Conservation (phyloP, 2,329 filamentous ascomycete species). For the Aureobasidium zeae region DNA sequence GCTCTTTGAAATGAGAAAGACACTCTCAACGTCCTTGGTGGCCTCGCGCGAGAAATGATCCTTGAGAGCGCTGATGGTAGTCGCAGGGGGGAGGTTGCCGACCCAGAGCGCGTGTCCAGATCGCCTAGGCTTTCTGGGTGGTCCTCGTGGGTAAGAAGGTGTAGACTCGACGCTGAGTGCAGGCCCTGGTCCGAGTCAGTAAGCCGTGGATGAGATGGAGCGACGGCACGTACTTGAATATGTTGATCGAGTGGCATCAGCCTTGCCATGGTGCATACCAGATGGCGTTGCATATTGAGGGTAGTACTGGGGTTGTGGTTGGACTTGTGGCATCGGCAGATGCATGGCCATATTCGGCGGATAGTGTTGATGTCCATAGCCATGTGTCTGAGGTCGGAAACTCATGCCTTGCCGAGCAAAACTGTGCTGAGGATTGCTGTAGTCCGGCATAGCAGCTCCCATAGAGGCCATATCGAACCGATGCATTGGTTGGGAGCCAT, state of each 20-base stretch:
- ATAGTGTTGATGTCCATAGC: slow-evolving; percentile 1
- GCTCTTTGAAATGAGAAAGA: slow-evolving; percentile 93
- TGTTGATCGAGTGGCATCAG: background rate
- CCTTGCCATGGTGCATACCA: background rate
- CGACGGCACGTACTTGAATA: slow-evolving; percentile 4
- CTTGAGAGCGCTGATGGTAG: slow-evolving; percentile 74
- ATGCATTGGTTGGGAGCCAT: background rate
- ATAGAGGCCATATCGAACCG: slow-evolving; percentile 10
- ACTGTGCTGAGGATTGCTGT: too few relatives aligned
- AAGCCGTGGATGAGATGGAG: too few relatives aligned
- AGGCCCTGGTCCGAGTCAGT: too few relatives aligned
- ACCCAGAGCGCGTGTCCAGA: slow-evolving; percentile 91
- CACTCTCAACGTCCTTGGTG: slow-evolving; percentile 65
- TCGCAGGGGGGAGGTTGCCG: slow-evolving; percentile 80
- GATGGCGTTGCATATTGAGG: background rate
- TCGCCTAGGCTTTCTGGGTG: slow-evolving; percentile 56
- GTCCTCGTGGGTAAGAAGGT: slow-evolving; percentile 45
- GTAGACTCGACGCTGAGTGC: too few relatives aligned
- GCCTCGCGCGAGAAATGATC: slow-evolving; percentile 80
- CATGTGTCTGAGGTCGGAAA: background rate
- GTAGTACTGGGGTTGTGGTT: background rate
- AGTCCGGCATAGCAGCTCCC: slow-evolving; percentile 3
- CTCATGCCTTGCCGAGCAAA: background rate
- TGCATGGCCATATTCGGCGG: slow-evolving; percentile 3
- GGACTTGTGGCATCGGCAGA: background rate